phyloP scores from a whole-genome alignment of 805 yeast species.

The Pichia nanzhaoensis region DNA sequence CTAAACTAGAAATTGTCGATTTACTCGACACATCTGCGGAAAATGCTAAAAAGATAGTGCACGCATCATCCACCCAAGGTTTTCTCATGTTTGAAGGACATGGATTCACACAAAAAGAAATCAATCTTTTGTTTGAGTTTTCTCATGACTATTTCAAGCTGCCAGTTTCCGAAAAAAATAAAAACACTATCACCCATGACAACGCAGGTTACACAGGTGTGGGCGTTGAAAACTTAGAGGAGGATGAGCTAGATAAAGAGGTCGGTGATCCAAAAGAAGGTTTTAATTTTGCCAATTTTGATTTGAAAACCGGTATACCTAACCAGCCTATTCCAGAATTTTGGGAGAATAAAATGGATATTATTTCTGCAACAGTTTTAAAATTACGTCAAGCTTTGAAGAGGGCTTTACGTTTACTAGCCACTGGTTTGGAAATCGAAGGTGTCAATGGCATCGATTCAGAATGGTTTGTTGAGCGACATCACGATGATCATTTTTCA shows the following conservation, averaged over 20 bases:
- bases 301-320: conserved; percentile 42
- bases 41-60: conserved; percentile 34
- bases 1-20: conserved; percentile 41
- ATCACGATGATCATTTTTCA: conserved; percentile 41
- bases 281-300: conserved; percentile 55
- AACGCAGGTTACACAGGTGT: conserved; percentile 40
- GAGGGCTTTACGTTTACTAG: conserved; percentile 47
- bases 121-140: conserved; percentile 22
- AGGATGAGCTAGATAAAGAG: conserved; percentile 28
- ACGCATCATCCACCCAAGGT: conserved; percentile 46
- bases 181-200: conserved; percentile 43
- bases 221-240: conserved; percentile 38
- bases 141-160: conserved; percentile 29
- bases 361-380: conserved; percentile 32
- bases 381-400: conserved; percentile 47
- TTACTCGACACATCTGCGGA: conserved; percentile 26
- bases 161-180: conserved; percentile 44
- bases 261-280: conserved; percentile 48
- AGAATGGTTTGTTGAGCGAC: conserved; percentile 61
- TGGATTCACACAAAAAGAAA: conserved; percentile 39
- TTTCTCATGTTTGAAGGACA: conserved; percentile 49
- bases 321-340: conserved; percentile 47
- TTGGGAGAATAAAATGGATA: conserved; percentile 33
- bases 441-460: conserved; percentile 39
- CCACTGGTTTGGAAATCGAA: conserved; percentile 57